These are phyloP conservation scores for Acer yangbiense DNA, from an alignment of 345 rosid species.

Conservation along the genomic window DNA sequence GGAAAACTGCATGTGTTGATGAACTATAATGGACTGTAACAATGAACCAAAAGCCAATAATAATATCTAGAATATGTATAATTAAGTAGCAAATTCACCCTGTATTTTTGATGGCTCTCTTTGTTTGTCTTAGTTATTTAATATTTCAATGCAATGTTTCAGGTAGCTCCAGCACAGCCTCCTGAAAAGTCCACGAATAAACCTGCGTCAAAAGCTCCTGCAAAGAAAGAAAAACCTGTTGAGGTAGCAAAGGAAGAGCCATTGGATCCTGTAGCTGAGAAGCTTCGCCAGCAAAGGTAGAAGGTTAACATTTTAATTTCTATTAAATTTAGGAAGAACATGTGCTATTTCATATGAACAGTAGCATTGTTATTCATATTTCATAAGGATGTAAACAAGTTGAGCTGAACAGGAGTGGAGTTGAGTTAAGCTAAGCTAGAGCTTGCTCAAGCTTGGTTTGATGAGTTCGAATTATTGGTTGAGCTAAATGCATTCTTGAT, in stretches of 20 bases:
- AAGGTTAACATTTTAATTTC: background rate
- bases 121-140: background rate
- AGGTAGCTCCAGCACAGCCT: constrained; percentile 52
- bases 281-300: constrained; percentile 80
- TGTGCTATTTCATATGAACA: background rate
- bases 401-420: background rate
- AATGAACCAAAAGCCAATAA: background rate
- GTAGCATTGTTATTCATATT: background rate
- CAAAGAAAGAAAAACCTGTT: constrained; percentile 56
- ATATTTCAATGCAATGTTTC: constrained; percentile 17
- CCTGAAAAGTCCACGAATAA: constrained; percentile 49
- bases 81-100: background rate
- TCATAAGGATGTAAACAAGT: background rate
- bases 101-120: background rate
- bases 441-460: background rate
- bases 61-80: background rate
- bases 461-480: background rate
- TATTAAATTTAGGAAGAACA: background rate
- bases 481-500: background rate
- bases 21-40: background rate
- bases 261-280: constrained; percentile 74
- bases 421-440: background rate
- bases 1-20: background rate
- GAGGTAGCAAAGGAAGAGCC: constrained; percentile 40
- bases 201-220: constrained; percentile 46